Conservation (phyloP, 164 flowering plant species). For the Aristolochia contorta region DNA sequence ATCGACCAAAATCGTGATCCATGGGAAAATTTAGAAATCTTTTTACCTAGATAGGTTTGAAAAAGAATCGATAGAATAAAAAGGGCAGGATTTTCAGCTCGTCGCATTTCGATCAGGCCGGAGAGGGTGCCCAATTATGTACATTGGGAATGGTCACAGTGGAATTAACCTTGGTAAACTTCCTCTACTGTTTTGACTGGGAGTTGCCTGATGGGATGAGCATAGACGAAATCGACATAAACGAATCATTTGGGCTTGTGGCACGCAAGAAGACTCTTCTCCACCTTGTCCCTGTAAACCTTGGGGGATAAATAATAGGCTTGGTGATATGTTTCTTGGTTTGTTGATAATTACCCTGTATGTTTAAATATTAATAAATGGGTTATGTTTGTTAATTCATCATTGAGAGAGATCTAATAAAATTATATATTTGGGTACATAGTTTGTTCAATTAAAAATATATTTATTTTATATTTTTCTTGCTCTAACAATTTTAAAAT, state of each 20-base stretch:
- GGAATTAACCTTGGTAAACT: slow-evolving; percentile 1
- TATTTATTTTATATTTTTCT: no score
- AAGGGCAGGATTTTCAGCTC: background rate
- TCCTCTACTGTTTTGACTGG: slow-evolving; percentile 1
- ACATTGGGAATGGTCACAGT: background rate
- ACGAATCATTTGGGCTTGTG: background rate
- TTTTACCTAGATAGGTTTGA: background rate
- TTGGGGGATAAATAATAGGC: no score
- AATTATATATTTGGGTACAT: no score
- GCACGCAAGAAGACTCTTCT: slow-evolving; percentile 3
- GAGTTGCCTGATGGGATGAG: background rate
- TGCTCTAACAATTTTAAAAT: no score
- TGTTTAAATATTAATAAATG: no score
- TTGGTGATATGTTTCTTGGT: no score
- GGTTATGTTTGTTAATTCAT: no score
- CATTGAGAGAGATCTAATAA: no score
- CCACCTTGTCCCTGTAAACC: background rate
- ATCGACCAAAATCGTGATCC: slow-evolving; percentile 10
- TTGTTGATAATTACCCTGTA: no score
- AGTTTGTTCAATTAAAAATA: no score
- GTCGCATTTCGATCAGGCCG: background rate
- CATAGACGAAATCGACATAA: slow-evolving; percentile 1
- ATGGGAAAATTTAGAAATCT: background rate
- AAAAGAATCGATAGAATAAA: background rate
- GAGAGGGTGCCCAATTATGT: background rate